Conservation (phyloP, 1,139 yeast species). For the Blastobotrys persicus region DNA sequence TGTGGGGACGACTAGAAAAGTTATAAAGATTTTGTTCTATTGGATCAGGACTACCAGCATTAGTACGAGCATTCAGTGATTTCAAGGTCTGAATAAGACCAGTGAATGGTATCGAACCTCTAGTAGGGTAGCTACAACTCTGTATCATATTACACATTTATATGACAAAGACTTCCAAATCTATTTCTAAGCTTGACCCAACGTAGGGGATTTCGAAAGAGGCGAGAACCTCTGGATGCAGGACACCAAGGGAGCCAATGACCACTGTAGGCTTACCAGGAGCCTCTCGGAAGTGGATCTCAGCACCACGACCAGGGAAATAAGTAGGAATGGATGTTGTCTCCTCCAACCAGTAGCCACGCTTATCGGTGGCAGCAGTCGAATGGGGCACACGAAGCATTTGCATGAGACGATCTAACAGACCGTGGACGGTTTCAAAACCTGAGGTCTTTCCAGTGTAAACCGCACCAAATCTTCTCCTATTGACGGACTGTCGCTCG, state of each 20-base stretch:
- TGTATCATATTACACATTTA: no score
- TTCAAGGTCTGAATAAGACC: no score
- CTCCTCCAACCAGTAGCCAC: constrained; percentile 58
- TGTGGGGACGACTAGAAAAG: no score
- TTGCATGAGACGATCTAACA: constrained; percentile 93
- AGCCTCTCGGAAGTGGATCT: constrained; percentile 65
- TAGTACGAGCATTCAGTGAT: no score
- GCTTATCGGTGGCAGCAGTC: constrained; percentile 51
- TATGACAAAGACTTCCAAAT: constrained; percentile 52
- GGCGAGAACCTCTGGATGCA: constrained; percentile 91
- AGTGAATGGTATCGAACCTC: no score
- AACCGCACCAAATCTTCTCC: constrained; percentile 92
- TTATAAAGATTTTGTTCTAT: no score
- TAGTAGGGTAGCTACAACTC: no score
- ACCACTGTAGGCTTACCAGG: constrained; percentile 39
- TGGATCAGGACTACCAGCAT: no score
- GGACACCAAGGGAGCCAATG: constrained; percentile 86
- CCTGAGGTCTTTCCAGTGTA: constrained; percentile 95
- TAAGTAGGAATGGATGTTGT: constrained; percentile 50
- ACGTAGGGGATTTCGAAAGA: constrained; percentile 83
- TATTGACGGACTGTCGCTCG: constrained; percentile 90
- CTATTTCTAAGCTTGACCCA: constrained; percentile 87
- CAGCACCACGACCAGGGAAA: constrained; percentile 98
- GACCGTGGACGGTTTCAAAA: constrained; percentile 91
- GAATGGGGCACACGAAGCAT: constrained; percentile 89